Percentiles rank a stretch among this genome's conserved stretches.
Conservation (phyloP, 169 alveolate species). For the Theileria equi region DNA sequence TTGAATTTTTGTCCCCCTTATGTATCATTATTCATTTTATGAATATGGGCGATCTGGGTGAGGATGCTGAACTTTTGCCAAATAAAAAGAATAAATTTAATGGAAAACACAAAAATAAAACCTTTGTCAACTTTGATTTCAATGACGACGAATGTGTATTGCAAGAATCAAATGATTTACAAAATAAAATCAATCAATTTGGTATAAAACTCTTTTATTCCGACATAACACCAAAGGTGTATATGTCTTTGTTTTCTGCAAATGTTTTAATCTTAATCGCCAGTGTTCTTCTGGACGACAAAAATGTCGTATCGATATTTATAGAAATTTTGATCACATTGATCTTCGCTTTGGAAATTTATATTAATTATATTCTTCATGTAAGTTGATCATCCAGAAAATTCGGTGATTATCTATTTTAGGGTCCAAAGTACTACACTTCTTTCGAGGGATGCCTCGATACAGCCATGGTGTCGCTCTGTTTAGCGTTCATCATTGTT, state of each 20-base stretch:
- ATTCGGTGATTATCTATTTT: not conserved
- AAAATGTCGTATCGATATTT: not conserved
- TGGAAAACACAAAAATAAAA: not conserved
- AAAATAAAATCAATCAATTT: not conserved
- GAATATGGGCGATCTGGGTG: too few relatives aligned
- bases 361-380: constrained; percentile 6
- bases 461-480: constrained; percentile 11
- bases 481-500: not conserved
- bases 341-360: constrained; percentile 13
- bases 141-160: too few relatives aligned
- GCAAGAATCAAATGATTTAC: not conserved
- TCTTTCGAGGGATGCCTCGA: constrained; percentile 19
- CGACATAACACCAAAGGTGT: constrained; percentile 6
- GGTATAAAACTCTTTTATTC: constrained; percentile 8
- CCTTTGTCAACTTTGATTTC: too few relatives aligned
- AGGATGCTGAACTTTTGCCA: not conserved
- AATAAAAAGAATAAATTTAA: not conserved
- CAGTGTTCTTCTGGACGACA: not conserved
- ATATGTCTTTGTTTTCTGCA: not conserved
- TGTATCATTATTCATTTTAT: not conserved
- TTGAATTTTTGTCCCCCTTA: not conserved
- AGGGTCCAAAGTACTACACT: constrained; percentile 26
- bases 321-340: not conserved
- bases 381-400: constrained; percentile 8
- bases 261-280: constrained; percentile 1